A percentile compares a stretch with the other conserved stretches of the same genome.
phyloP scores from a whole-genome alignment of 352 stramenopile species.

The Halophytophthora polymorphica region DNA sequence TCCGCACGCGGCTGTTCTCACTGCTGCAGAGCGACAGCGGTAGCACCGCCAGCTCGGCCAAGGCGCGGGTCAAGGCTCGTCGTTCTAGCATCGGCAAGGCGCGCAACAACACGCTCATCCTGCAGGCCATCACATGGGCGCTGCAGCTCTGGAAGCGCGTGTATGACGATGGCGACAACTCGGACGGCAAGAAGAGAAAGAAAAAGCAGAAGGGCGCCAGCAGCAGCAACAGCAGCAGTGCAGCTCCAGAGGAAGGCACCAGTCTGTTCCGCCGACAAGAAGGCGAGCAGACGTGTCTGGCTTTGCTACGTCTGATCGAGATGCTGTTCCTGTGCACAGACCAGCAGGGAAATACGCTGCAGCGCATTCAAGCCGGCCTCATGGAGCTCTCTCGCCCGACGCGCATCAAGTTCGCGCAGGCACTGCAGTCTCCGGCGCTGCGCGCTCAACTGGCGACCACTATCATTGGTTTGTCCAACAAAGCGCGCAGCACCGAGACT shows the following conservation, averaged over 20 bases:
- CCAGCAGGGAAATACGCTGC: slow-evolving; percentile 69
- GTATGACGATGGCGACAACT: slow-evolving; percentile 39
- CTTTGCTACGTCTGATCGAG: slow-evolving; percentile 67
- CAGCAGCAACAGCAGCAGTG: no score
- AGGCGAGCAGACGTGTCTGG: slow-evolving; percentile 58
- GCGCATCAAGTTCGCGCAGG: slow-evolving; percentile 57
- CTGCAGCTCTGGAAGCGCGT: slow-evolving; percentile 68
- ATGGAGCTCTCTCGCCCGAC: slow-evolving; percentile 49
- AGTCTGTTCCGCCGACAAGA: slow-evolving; percentile 40
- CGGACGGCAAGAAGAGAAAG: slow-evolving; percentile 21
- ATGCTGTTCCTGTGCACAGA: slow-evolving; percentile 78
- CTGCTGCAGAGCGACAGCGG: slow-evolving; percentile 48
- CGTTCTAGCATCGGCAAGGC: slow-evolving; percentile 39
- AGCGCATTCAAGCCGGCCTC: slow-evolving; percentile 61
- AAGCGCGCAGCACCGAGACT: slow-evolving; percentile 69
- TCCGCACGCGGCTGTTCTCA: slow-evolving; percentile 53
- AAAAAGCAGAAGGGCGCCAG: no score
- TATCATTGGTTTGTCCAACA: slow-evolving; percentile 70
- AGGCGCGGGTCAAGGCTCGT: slow-evolving; percentile 29
- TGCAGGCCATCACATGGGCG: slow-evolving; percentile 48
- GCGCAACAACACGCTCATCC: slow-evolving; percentile 65
- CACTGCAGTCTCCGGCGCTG: slow-evolving; percentile 56
- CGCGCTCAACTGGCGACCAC: slow-evolving; percentile 58
- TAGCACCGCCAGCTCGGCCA: slow-evolving; percentile 20
- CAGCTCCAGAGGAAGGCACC: background rate